Evolutionary conservation across 2,329 filamentous ascomycete genomes (phyloP), one percentile per base, ranked within the genome.

Genomic region (Fusarium illudens): DNA sequence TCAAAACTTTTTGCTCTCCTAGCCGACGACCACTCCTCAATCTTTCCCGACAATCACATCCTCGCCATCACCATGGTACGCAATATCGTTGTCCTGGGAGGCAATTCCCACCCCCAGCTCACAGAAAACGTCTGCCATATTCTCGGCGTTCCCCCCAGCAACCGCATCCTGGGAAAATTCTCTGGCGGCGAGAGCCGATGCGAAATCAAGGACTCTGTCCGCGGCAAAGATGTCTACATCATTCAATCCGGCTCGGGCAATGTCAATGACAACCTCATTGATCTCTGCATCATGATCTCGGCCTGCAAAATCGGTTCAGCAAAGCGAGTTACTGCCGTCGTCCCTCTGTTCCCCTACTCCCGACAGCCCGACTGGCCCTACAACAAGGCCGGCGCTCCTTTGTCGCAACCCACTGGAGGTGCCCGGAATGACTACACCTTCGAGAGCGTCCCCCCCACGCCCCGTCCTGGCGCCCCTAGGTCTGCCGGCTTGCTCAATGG

Each of bases 181-280:
- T 93, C 94, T 30, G 93, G 96, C 54, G 96, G 96, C 71, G 96
- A 98, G 83, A 97, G 92, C 71, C 90, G 95, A 58, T 95, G 97
- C 67, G 96, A 98, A 81, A 97, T 99, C 76, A 88, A 94, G 79
- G 96, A 99, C 80, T 97, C 94, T 13, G 96, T 99, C 53, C 92
- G 96, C 73, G 96, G 93, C 73, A 99, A 99, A 80, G 96, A 99
- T 88, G 96, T 97, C 78, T 99, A 96, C 83, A 97, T 98, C 78
- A 93, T 99, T 75, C 95, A 98, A 81, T 96, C 93, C 39, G 94
- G 93, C 72, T 93, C 93, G 72, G 94, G 93, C 68, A 92, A 92
- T 75, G 93, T 97, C 81, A 99, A 99, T 78, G 96, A 99, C 81
- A 90, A 97, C 81, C 89, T 99, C 70, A 92, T 99, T 83, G 96